Evolutionary conservation across 495 filamentous ascomycete genomes (phyloP).

Genomic region (Penicillium samsonianum): DNA sequence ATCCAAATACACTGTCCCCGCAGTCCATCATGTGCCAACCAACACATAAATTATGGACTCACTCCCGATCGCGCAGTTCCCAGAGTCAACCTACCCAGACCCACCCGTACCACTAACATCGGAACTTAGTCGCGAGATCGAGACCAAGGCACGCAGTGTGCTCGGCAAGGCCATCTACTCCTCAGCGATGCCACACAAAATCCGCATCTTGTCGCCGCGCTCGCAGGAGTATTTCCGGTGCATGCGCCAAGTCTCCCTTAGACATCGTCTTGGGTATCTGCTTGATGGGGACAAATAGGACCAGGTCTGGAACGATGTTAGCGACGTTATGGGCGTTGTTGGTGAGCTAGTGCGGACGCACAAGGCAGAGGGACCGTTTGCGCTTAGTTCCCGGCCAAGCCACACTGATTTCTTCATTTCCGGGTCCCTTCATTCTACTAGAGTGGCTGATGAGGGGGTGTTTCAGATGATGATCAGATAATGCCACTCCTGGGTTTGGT

Average conservation of each 20-base stretch:
- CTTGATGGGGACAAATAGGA: not conserved
- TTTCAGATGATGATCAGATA: not conserved
- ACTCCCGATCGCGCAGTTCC: slow-evolving; percentile 37
- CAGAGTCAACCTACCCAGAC: slow-evolving; percentile 41
- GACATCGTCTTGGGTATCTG: not conserved
- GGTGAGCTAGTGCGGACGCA: not conserved
- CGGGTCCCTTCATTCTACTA: not conserved
- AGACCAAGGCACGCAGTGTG: not conserved
- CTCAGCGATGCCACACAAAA: slow-evolving; percentile 39
- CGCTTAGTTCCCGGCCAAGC: not conserved
- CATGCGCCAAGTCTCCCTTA: slow-evolving; percentile 35
- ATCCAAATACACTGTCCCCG: slow-evolving; percentile 34
- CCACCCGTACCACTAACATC: slow-evolving; percentile 21
- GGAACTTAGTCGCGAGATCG: not conserved
- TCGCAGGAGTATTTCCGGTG: slow-evolving; percentile 41
- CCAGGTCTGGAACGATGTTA: too few relatives aligned
- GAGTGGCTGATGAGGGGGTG: not conserved
- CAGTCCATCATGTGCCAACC: slow-evolving; percentile 32
- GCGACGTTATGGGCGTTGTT: not conserved
- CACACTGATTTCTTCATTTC: not conserved
- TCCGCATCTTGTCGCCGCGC: slow-evolving; percentile 40
- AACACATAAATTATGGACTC: slow-evolving; percentile 47
- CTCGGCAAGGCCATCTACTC: slow-evolving; percentile 14
- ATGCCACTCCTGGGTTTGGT: too few relatives aligned
- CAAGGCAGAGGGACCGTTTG: not conserved